phyloP scores from a whole-genome alignment of 768 basidiomycete genomes.

The Lanmaoa rubissima region DNA sequence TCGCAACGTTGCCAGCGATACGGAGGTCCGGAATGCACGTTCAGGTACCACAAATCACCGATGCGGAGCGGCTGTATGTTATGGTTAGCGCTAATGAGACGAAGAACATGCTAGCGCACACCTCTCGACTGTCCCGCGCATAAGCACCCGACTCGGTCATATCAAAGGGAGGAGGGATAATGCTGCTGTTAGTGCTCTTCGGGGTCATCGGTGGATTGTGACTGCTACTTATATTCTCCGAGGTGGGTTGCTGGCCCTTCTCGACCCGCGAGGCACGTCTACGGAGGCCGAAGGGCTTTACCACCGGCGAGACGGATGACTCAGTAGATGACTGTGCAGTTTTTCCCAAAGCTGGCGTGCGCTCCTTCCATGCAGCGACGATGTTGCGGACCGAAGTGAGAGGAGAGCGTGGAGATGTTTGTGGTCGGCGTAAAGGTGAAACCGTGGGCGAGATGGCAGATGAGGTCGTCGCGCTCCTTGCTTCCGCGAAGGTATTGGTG shows the following conservation, averaged over 20 bases:
- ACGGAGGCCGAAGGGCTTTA: constrained; percentile 32
- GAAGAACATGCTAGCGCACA: constrained; percentile 20
- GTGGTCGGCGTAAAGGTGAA: constrained; percentile 58
- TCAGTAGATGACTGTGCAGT: constrained; percentile 35
- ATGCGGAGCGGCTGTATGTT: constrained; percentile 74
- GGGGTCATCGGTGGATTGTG: constrained; percentile 24
- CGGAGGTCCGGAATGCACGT: constrained; percentile 80
- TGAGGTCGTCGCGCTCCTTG: constrained; percentile 23
- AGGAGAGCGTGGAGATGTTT: constrained; percentile 67
- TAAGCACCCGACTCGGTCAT: constrained; percentile 45
- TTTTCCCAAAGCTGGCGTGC: constrained; percentile 48
- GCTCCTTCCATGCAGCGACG: constrained; percentile 78
- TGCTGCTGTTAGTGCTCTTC: constrained; percentile 30
- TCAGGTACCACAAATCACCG: constrained; percentile 87
- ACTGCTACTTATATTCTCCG: constrained; percentile 9
- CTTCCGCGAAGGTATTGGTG: constrained; percentile 41
- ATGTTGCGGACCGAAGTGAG: constrained; percentile 75
- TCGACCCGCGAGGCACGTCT: constrained; percentile 32
- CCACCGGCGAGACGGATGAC: constrained; percentile 39
- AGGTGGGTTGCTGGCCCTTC: constrained; percentile 11
- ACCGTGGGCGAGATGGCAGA: constrained; percentile 41
- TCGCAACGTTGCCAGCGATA: constrained; percentile 82
- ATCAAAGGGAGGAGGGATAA: constrained; percentile 47
- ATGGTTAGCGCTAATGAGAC: constrained; percentile 10
- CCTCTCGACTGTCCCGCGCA: constrained; percentile 42